Conservation (phyloP, 495 filamentous ascomycete species). For the Tuber microsphaerosporum region DNA sequence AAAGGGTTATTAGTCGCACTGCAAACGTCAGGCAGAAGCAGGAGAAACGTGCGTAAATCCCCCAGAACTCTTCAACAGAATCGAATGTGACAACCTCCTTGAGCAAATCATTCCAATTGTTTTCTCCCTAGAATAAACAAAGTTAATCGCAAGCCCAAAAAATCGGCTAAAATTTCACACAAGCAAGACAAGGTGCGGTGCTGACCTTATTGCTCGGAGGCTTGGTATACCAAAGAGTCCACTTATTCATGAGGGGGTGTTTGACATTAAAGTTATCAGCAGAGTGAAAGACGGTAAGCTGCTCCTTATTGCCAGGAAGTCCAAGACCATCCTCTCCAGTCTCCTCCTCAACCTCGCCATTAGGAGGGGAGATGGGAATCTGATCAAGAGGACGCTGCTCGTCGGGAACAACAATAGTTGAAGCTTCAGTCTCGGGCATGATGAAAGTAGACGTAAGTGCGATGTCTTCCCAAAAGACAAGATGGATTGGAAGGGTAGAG, state of each 20-base stretch:
- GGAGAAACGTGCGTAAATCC: constrained; percentile 74
- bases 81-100: constrained; percentile 98
- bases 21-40: neutral
- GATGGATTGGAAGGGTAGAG: neutral
- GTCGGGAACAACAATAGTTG: constrained; percentile 24
- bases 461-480: neutral
- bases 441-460: constrained; percentile 5
- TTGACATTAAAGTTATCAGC: constrained; percentile 98
- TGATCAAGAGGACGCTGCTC: constrained; percentile 49
- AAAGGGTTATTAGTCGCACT: constrained; percentile 21
- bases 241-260: constrained; percentile 89
- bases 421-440: constrained; percentile 23
- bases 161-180: neutral
- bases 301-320: constrained; percentile 47
- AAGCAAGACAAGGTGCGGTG: neutral
- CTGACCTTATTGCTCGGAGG: constrained; percentile 90
- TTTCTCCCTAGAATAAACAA: constrained; percentile 49
- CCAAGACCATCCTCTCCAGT: constrained; percentile 43
- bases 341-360: constrained; percentile 43
- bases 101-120: constrained; percentile 96
- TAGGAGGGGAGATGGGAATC: constrained; percentile 65
- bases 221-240: constrained; percentile 99
- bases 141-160: neutral
- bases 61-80: constrained; percentile 99
- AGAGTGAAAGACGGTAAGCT: constrained; percentile 91